Percentiles rank a stretch among this genome's conserved stretches.
Evolutionary conservation across 202 grass and related monocot genomes (phyloP).

Genomic region (Zizania palustris): DNA sequence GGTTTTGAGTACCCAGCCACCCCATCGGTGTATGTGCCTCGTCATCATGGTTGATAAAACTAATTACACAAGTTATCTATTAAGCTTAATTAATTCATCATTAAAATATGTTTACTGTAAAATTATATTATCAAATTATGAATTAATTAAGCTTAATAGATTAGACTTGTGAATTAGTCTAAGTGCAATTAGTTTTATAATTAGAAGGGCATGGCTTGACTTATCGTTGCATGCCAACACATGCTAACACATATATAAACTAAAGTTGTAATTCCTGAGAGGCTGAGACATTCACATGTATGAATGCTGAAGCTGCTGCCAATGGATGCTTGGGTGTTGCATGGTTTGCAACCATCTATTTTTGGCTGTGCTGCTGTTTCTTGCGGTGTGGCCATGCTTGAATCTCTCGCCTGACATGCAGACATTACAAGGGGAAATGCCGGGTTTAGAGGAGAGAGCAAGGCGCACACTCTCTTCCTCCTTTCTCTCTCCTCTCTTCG

Average conservation of each 20-base stretch:
- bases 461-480: conserved; percentile 45
- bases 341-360: not conserved
- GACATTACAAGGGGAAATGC: conserved; percentile 31
- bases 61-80: no score
- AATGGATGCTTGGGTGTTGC: not conserved
- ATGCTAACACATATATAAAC: not conserved
- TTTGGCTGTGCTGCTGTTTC: no score
- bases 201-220: no score
- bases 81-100: no score
- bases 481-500: conserved; percentile 55
- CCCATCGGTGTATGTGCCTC: no score
- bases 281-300: not conserved
- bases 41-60: no score
- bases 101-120: no score
- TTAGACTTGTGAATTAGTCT: no score
- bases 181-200: no score
- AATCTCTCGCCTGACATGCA: conserved; percentile 37
- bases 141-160: no score
- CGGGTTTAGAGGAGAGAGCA: conserved; percentile 48
- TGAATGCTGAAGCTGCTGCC: not conserved
- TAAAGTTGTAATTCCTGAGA: not conserved
- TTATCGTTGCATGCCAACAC: not conserved
- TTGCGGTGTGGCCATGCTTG: conserved; percentile 23
- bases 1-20: no score
- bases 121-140: no score